A percentile compares a stretch with the other conserved stretches of the same genome.
Conservation (phyloP, 495 filamentous ascomycete genomes). For the Rostrohypoxylon terebratum region DNA sequence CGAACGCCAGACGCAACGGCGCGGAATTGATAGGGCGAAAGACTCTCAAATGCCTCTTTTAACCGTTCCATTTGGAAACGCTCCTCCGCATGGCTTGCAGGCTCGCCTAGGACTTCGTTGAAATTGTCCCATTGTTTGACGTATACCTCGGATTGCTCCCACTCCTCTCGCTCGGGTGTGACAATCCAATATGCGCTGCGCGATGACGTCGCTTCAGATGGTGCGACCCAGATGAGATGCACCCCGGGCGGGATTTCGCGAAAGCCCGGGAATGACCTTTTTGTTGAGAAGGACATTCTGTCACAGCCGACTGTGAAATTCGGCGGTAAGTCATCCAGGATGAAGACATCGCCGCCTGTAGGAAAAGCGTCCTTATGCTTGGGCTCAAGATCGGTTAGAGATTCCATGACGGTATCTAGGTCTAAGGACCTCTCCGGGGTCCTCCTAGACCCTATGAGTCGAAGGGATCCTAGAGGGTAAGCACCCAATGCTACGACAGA, state of each 20-base stretch:
- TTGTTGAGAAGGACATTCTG: slow-evolving; percentile 53
- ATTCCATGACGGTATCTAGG: slow-evolving; percentile 31
- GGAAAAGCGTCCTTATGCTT: slow-evolving; percentile 27
- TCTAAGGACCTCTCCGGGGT: slow-evolving; percentile 4
- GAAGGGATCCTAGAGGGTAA: slow-evolving; percentile 52
- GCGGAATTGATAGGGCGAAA: slow-evolving; percentile 54
- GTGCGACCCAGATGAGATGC: slow-evolving; percentile 70
- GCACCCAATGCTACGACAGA: slow-evolving; percentile 51
- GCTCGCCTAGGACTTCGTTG: slow-evolving; percentile 59
- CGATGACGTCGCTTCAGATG: slow-evolving; percentile 56
- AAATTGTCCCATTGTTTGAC: slow-evolving; percentile 71
- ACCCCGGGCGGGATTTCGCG: slow-evolving; percentile 68
- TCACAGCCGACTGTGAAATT: slow-evolving; percentile 62
- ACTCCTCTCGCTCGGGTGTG: slow-evolving; percentile 45
- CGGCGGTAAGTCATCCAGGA: slow-evolving; percentile 55
- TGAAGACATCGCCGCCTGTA: slow-evolving; percentile 57
- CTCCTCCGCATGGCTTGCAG: slow-evolving; percentile 53
- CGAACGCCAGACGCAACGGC: slow-evolving; percentile 28
- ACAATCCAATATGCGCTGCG: slow-evolving; percentile 72
- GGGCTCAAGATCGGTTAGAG: slow-evolving; percentile 11
- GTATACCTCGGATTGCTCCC: slow-evolving; percentile 54
- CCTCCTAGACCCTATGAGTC: slow-evolving; percentile 45
- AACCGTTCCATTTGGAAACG: slow-evolving; percentile 51
- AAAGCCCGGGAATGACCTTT: slow-evolving; percentile 64
- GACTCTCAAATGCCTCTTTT: slow-evolving; percentile 50